Evolutionary conservation across 768 basidiomycete species (phyloP).

Genomic region (Cytidiella melzeri): DNA sequence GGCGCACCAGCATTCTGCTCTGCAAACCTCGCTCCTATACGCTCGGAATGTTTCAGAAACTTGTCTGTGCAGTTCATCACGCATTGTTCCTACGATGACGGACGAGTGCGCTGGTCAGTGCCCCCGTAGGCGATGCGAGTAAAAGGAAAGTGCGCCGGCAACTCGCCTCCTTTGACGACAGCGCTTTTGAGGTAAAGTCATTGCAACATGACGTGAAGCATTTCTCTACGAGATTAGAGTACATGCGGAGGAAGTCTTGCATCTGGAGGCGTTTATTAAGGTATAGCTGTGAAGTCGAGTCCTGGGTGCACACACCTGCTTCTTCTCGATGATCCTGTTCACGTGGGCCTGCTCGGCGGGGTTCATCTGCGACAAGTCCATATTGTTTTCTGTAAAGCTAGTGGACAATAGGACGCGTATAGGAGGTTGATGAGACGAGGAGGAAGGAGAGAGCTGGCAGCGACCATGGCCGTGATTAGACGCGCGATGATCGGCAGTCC

Average conservation of each 20-base stretch:
- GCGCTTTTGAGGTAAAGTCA: slow-evolving; percentile 93
- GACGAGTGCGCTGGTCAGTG: slow-evolving; percentile 5
- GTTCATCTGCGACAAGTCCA: slow-evolving; percentile 93
- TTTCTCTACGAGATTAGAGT: slow-evolving; percentile 89
- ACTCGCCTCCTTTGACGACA: slow-evolving; percentile 86
- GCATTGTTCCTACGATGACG: slow-evolving; percentile 82
- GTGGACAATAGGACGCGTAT: background rate
- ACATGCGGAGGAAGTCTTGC: slow-evolving; percentile 97
- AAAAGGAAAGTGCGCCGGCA: background rate
- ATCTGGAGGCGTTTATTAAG: slow-evolving; percentile 48
- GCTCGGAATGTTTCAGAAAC: slow-evolving; percentile 93
- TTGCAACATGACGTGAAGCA: slow-evolving; percentile 95
- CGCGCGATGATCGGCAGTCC: slow-evolving; percentile 5
- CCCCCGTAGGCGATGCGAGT: slow-evolving; percentile 2
- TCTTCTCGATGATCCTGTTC: slow-evolving; percentile 91
- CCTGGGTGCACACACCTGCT: slow-evolving; percentile 57
- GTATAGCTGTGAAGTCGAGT: slow-evolving; percentile 4
- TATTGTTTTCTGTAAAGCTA: slow-evolving; percentile 26
- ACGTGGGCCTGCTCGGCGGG: slow-evolving; percentile 94
- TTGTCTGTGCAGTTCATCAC: slow-evolving; percentile 95
- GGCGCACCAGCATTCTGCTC: slow-evolving; percentile 85
- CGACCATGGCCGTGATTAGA: background rate
- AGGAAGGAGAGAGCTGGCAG: background rate
- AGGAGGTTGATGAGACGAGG: background rate
- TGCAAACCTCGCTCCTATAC: slow-evolving; percentile 87